phyloP scores from a whole-genome alignment of 805 yeast genomes.

The Nakazawaea wyomingensis region DNA sequence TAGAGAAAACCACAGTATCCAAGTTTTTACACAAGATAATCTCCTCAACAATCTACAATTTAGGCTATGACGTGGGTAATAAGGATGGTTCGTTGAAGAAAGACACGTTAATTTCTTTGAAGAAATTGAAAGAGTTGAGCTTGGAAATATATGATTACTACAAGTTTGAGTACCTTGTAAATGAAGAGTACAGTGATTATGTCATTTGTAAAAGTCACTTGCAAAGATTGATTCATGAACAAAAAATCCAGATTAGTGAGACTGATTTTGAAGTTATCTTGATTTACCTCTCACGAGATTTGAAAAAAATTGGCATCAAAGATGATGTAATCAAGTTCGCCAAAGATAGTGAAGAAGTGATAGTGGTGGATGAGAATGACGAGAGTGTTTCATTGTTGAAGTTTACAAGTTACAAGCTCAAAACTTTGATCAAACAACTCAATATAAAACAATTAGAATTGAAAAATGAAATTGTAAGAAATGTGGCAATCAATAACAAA shows the following conservation, averaged over 20 bases:
- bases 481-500: background rate
- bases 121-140: background rate
- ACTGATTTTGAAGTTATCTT: constrained; percentile 5
- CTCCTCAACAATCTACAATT: background rate
- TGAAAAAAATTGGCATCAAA: background rate
- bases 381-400: constrained; percentile 1
- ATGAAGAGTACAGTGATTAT: constrained; percentile 9
- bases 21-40: background rate
- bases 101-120: constrained; percentile 1
- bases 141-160: constrained; percentile 3
- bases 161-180: constrained; percentile 1
- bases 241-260: background rate
- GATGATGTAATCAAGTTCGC: constrained; percentile 7
- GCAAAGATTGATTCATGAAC: background rate
- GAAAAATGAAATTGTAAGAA: background rate
- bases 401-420: background rate
- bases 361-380: constrained; percentile 3
- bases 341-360: background rate
- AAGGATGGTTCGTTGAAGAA: background rate
- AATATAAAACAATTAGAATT: background rate
- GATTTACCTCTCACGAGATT: constrained; percentile 6
- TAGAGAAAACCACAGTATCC: background rate
- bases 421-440: background rate
- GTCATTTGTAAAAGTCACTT: constrained; percentile 5
- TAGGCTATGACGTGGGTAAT: constrained; percentile 1